phyloP scores from a whole-genome alignment of 805 yeast genomes.

The Jamesozyma lodderae region DNA sequence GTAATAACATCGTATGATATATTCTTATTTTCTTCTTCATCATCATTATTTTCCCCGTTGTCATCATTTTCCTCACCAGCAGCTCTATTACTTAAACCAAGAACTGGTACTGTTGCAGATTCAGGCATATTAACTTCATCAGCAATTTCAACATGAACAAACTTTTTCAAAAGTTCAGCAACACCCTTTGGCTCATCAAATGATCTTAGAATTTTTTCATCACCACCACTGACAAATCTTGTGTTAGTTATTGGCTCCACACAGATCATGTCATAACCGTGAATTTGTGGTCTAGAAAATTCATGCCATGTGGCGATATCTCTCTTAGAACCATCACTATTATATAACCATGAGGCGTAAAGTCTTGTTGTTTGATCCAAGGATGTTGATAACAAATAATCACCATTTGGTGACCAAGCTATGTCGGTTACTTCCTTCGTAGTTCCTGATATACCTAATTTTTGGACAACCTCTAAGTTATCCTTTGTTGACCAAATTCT shows the following conservation, averaged over 20 bases:
- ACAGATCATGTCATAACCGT: constrained; percentile 94
- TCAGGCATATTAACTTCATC: constrained; percentile 46
- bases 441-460: constrained; percentile 67
- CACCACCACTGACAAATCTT: constrained; percentile 86
- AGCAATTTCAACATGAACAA: constrained; percentile 38
- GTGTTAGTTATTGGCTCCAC: constrained; percentile 50
- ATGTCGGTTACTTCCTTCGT: constrained; percentile 66
- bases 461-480: constrained; percentile 34
- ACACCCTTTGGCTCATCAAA: constrained; percentile 83
- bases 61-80: constrained; percentile 42
- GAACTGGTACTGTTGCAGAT: constrained; percentile 82
- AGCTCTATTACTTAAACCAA: constrained; percentile 90
- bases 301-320: constrained; percentile 61
- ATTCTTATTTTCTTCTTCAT: constrained; percentile 29
- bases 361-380: constrained; percentile 90
- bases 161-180: constrained; percentile 46
- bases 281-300: constrained; percentile 94
- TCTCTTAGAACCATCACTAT: constrained; percentile 28
- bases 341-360: constrained; percentile 51
- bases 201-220: constrained; percentile 83
- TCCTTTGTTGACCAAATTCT: constrained; percentile 50
- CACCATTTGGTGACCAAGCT: constrained; percentile 62
- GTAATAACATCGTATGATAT: constrained; percentile 41
- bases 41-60: constrained; percentile 33
- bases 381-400: constrained; percentile 67